Base-by-base conservation (phyloP, 2,329 filamentous ascomycete genomes). In the Aspergillus eucalypticola region DNA sequence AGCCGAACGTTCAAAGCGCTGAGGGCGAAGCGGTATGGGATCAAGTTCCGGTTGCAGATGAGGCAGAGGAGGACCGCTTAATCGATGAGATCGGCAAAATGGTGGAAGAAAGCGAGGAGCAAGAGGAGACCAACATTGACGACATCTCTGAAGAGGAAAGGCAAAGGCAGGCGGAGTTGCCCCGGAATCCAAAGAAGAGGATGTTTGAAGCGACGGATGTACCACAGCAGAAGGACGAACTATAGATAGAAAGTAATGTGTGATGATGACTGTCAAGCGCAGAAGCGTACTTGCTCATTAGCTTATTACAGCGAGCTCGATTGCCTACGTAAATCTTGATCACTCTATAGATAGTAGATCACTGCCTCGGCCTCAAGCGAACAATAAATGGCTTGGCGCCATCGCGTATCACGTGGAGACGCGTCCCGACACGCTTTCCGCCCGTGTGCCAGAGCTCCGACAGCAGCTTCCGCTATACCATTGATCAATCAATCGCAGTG, bases 141-240 rank as follows among this genome's bases (percentile, higher is more conserved):
- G 73, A 76, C 54, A 66, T 74, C 13, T 72, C 72, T 3, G 71
- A 70, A 1, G 75, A 78, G 55, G 75, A 77, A 64, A 67, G 67
- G 41, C 62, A 67, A 25, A 64, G 67, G 51, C 73, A 78, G 49
- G 75, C 76, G 51, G 75, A 76, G 50, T 66, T 74, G 35, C 76
- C 77, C 35, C 71, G 75, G 23, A 82, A 82, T 66, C 68, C 79
- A 8, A 80, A 81, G 66, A 82, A 82, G 67, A 68, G 80, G 58
- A 81, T 81, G 78, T 81, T 75, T 67, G 79, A 82, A 57, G 78
- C 77, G 49, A 67, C 65, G 11, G 66, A 73, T 41, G 66, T 74
- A 21, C 63, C 69, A 46, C 66, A 72, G 35, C 72, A 65, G 65
- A 78, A 65, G 60, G 79, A 76, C 72, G 74, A 78, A 63, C 62